phyloP scores from a whole-genome alignment of 78 protist genomes.

The Dictyostelium capitatum region DNA sequence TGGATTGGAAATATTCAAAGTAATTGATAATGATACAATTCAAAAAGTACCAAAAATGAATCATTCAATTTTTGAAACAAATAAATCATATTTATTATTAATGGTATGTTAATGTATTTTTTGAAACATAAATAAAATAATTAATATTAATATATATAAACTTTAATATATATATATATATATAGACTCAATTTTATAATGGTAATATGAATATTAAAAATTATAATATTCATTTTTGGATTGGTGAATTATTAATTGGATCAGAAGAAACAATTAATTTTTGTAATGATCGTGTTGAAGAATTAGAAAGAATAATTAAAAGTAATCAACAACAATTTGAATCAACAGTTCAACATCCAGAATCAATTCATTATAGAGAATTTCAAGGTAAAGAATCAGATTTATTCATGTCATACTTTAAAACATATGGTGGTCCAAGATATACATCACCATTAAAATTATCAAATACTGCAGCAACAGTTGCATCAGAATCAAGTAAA shows the following conservation, averaged over 20 bases:
- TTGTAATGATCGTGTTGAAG: constrained; percentile 14
- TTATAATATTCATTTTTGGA: constrained; percentile 39
- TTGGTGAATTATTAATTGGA: constrained; percentile 12
- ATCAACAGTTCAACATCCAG: background rate
- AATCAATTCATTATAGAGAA: constrained; percentile 77
- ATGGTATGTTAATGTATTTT: constrained; percentile 12
- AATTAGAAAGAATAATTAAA: constrained; percentile 1
- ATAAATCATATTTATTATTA: constrained; percentile 24
- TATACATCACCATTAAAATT: constrained; percentile 49
- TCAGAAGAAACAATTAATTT: background rate
- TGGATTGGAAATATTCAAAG: constrained; percentile 25
- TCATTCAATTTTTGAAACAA: constrained; percentile 16
- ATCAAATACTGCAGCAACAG: background rate
- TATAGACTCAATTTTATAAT: constrained; percentile 5
- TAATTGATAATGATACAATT: constrained; percentile 28
- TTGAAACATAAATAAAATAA: background rate
- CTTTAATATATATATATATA: no score
- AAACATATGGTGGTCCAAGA: constrained; percentile 38
- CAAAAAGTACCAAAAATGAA: constrained; percentile 30
- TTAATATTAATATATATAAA: no score
- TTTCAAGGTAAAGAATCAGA: constrained; percentile 47
- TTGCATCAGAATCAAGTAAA: background rate
- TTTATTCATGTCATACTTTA: constrained; percentile 52
- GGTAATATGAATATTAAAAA: constrained; percentile 10
- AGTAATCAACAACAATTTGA: constrained; percentile 11